Base-by-base conservation (phyloP, 257 asterid species). In the Jasminum sambac region DNA sequence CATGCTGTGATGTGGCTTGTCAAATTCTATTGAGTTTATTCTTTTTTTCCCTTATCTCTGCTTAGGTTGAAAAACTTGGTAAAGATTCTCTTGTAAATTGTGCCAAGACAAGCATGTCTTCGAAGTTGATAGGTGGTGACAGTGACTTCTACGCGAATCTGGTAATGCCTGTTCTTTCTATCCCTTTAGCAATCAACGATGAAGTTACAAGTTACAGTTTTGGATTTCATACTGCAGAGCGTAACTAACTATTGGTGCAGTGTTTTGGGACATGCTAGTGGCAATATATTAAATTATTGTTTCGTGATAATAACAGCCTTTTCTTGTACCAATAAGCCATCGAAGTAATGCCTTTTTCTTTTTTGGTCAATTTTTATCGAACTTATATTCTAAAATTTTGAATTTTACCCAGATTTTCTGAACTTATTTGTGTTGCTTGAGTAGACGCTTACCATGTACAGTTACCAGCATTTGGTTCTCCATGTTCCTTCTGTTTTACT, bases 61-160 rank as follows among this genome's bases (percentile, higher is more conserved):
- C 67, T 19, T 76, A 95, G 99, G 99, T 91, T 46, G 98, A 91
- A 67, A 95, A 87, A 69, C 98, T 95, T 69, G 99, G 98, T 36
- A 95, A 89, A 78, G 98, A 95, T 76, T 87, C 92, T 71, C 87
- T 92, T 64, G 61, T 95, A 66, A 95, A 91, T 78, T 86, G 87
- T 83, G 98, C 99, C 80, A 95, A 89, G 95, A 95, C 99, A 70
- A 86, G 98, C 88, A 91, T 95, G 96, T 91, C 98, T 57, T 95
- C 98, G 30, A 95, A 95, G 94, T 69, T 91, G 79, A 95, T 95
- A 43, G 93, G 92, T 21, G 86, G 82, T 50, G 96, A 91, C 68
- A 87, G 95, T 13, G 98, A 88, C 82, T 91, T 86, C 88, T 95
- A 88, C 25, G 95, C 97, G 11, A 88, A 84, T 78, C 79, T 95